Evolutionary conservation across 352 stramenopile genomes (phyloP).

Genomic region (Globisporangium cylindrosporum): DNA sequence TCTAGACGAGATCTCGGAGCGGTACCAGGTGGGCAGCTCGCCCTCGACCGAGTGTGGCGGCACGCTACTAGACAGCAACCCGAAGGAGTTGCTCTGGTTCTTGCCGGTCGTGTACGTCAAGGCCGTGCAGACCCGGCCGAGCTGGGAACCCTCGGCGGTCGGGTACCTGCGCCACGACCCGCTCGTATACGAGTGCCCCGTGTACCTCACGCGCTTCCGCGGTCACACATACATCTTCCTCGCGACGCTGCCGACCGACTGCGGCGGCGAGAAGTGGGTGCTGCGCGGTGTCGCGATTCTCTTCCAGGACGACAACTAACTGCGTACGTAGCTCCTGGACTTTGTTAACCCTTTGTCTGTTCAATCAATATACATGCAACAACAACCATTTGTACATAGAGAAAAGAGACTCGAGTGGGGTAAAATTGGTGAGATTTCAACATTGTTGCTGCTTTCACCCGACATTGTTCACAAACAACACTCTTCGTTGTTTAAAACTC

Average conservation of each 20-base stretch:
- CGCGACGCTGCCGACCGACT: conserved; percentile 92
- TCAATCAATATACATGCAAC: not conserved
- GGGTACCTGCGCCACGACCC: conserved; percentile 93
- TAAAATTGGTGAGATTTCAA: not conserved
- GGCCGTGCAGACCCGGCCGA: conserved; percentile 90
- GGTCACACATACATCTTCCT: conserved; percentile 96
- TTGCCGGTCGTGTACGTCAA: conserved; percentile 96
- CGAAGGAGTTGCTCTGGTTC: conserved; percentile 93
- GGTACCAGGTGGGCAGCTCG: conserved; percentile 80
- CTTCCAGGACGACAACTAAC: conserved; percentile 94
- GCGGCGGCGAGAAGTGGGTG: conserved; percentile 92
- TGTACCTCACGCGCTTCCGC: conserved; percentile 97
- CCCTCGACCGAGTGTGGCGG: conserved; percentile 86
- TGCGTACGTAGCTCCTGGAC: not conserved
- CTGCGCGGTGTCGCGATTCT: conserved; percentile 92
- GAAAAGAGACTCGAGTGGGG: not conserved
- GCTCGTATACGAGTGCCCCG: conserved; percentile 94
- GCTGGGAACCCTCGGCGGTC: conserved; percentile 94
- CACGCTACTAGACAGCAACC: conserved; percentile 90
- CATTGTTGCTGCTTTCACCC: not conserved
- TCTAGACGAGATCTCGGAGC: conserved; percentile 88
- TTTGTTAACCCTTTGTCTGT: not conserved
- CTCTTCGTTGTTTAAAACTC: not conserved
- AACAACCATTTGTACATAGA: not conserved
- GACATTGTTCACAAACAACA: not conserved